Evolutionary conservation across 768 basidiomycete species (phyloP).

Genomic region (Auriscalpium orientale): DNA sequence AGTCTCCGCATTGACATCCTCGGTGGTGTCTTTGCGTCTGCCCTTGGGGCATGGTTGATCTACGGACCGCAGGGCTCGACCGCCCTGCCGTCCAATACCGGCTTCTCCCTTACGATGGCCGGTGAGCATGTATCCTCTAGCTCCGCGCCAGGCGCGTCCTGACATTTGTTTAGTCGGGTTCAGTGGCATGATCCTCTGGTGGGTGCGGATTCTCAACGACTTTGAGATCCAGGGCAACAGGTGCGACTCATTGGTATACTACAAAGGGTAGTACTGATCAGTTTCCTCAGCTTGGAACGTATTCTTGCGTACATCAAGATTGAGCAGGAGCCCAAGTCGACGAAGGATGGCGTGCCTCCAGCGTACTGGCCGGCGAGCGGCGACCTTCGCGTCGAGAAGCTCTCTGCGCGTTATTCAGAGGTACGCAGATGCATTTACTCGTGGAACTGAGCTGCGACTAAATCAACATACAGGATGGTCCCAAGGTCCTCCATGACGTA

Average conservation of each 20-base stretch:
- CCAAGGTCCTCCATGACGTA: conserved; percentile 47
- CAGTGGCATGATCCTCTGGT: conserved; percentile 46
- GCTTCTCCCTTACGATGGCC: conserved; percentile 35
- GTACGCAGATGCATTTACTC: conserved; percentile 17
- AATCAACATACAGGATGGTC: conserved; percentile 49
- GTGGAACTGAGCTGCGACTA: too few species aligned
- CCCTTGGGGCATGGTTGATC: conserved; percentile 44
- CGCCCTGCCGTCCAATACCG: conserved; percentile 31
- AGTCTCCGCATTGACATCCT: conserved; percentile 47
- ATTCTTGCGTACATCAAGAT: conserved; percentile 49
- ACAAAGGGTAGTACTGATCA: neutral
- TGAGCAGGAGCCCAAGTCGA: conserved; percentile 43
- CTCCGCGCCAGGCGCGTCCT: neutral
- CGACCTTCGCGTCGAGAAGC: conserved; percentile 40
- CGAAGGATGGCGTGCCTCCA: conserved; percentile 39
- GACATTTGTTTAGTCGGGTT: conserved; percentile 36
- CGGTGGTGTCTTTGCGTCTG: conserved; percentile 43
- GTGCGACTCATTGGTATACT: conserved; percentile 6
- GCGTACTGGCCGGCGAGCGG: conserved; percentile 61
- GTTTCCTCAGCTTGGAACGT: conserved; percentile 35
- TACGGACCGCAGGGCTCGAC: conserved; percentile 32
- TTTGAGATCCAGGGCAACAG: conserved; percentile 35
- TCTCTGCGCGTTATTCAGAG: conserved; percentile 41
- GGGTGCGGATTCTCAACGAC: conserved; percentile 37
- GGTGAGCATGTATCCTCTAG: conserved; percentile 17